Evolutionary conservation across 2,329 filamentous ascomycete genomes (phyloP), one percentile per base, ranked within the genome.

Genomic region (Ophiostoma sp.): DNA sequence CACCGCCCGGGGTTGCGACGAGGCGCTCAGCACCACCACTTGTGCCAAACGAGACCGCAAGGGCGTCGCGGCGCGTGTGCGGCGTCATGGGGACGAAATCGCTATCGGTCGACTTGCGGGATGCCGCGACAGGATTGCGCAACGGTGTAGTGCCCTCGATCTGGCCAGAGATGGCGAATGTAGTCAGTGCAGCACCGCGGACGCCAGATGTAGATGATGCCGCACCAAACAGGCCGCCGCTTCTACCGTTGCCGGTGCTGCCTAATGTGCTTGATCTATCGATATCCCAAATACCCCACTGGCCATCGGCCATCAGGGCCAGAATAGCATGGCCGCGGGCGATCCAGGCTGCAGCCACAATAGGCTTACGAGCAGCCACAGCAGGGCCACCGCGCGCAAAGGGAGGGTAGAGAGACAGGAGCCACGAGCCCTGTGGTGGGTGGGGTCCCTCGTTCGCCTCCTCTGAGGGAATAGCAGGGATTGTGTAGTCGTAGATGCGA

Each of bases 271-370:
- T 83, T 42, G 80, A 80, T 7, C 85, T 84, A 70, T 88, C 85
- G 62, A 89, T 81, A 72, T 89, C 87, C 87, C 87, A 89, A 45
- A 89, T 84, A 14, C 85, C 87, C 87, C 87, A 89, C 74, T 87
- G 86, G 6, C 87, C 87, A 72, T 89, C 87, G 0, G 84, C 83
- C 3, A 89, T 78, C 2, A 89, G 78, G 0, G 81, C 80, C 55
- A 89, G 77, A 41, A 89, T 78, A 5, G 87, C 86, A 64, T 83
- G 81, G 9, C 87, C 87, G 69, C 84, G 82, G 2, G 82, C 79
- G 64, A 89, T 82, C 87, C 87, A 89, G 5, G 83, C 81, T 0
- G 87, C 85, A 65, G 86, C 86, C 14, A 89, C 75, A n/a, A 89
- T 82, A 0, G 83, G 82, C 72, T 88, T 89, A 60, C 87, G 80